Conservation (phyloP, 495 filamentous ascomycete genomes). For the Rhizodiscina lignyota region DNA sequence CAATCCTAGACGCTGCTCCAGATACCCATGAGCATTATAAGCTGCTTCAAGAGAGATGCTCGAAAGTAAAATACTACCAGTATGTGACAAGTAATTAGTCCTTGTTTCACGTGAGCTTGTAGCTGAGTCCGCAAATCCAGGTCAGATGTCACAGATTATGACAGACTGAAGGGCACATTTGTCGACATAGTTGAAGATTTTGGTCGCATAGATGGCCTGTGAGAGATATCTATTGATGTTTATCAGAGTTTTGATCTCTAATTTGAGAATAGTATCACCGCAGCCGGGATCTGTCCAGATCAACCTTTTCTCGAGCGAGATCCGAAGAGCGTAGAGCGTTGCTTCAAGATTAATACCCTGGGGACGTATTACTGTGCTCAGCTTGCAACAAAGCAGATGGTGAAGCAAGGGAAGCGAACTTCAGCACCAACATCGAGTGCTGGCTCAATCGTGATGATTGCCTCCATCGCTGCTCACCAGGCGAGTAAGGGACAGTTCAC, state of each 20-base stretch:
- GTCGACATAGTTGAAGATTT: constrained; percentile 1
- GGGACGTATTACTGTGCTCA: constrained; percentile 1
- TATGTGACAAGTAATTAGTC: too few relatives aligned
- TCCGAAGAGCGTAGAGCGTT: neutral
- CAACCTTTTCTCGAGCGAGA: constrained; percentile 1
- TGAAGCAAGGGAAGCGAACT: neutral
- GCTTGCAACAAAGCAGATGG: constrained; percentile 1
- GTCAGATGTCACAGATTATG: constrained; percentile 3
- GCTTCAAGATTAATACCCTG: constrained; percentile 1
- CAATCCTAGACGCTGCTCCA: constrained; percentile 5
- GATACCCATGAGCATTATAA: constrained; percentile 7
- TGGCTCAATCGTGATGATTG: constrained; percentile 11
- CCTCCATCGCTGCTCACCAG: constrained; percentile 10
- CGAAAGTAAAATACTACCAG: constrained; percentile 4
- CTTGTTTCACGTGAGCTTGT: neutral
- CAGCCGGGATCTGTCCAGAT: constrained; percentile 5
- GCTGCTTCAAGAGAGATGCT: neutral
- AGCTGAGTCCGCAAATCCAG: too few relatives aligned
- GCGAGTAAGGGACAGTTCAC: constrained; percentile 4
- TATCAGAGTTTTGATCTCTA: neutral
- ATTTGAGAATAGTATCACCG: constrained; percentile 3
- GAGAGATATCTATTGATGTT: neutral
- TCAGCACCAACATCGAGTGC: neutral
- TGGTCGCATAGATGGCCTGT: constrained; percentile 4
- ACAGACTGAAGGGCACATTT: constrained; percentile 2